Evolutionary conservation across 352 stramenopile species (phyloP).

Genomic region (Globisporangium heterothallicum): DNA sequence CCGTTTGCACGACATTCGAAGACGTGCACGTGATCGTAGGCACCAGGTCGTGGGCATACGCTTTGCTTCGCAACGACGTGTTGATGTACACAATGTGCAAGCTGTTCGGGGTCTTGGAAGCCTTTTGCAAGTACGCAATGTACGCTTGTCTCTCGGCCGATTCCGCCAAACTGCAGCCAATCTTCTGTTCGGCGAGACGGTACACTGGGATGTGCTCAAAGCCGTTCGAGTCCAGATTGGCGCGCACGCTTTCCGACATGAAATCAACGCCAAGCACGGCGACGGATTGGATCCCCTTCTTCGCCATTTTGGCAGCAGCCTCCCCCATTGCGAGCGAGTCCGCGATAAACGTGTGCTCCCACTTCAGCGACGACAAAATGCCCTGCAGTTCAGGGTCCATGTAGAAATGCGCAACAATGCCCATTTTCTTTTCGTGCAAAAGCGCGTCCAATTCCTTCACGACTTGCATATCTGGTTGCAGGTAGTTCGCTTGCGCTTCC

Average conservation of each 20-base stretch:
- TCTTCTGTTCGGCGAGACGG: conserved; percentile 87
- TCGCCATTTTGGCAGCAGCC: conserved; percentile 92
- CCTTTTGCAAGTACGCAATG: conserved; percentile 90
- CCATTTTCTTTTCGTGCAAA: conserved; percentile 91
- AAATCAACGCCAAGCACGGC: conserved; percentile 97
- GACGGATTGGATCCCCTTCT: conserved; percentile 85
- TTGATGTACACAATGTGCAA: conserved; percentile 99
- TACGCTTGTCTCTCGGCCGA: conserved; percentile 92
- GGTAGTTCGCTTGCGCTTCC: conserved; percentile 83
- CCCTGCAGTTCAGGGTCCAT: conserved; percentile 98
- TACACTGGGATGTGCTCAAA: conserved; percentile 93
- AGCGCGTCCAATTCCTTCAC: conserved; percentile 85
- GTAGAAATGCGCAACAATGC: conserved; percentile 97
- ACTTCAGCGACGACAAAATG: conserved; percentile 75
- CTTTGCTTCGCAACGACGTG: conserved; percentile 96
- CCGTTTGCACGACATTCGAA: conserved; percentile 95
- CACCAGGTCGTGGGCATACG: conserved; percentile 89
- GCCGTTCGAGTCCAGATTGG: conserved; percentile 92
- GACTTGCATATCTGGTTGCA: conserved; percentile 77
- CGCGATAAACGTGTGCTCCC: conserved; percentile 91
- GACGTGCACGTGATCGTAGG: conserved; percentile 97
- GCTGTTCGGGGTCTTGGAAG: conserved; percentile 81
- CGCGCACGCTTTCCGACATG: conserved; percentile 95
- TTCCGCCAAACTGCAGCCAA: conserved; percentile 94
- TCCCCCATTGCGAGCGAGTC: conserved; percentile 98